Evolutionary conservation across 768 basidiomycete genomes (phyloP).

Genomic region (Kwoniella pini): DNA sequence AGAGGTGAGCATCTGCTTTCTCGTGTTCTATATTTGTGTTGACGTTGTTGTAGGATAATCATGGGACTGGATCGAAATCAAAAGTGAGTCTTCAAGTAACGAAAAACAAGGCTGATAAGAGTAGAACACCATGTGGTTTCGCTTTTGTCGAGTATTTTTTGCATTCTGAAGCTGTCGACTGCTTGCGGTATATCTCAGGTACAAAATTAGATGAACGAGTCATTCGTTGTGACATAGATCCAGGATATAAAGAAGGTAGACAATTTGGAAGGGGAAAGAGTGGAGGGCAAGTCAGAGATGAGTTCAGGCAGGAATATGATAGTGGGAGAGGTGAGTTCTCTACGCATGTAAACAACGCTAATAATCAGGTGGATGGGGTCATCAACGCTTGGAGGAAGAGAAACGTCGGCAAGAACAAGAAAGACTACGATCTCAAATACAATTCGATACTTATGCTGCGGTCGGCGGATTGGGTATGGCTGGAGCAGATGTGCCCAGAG

Average conservation of each 20-base stretch:
- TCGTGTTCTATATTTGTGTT: background rate
- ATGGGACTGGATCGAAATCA: conserved; percentile 53
- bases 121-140: conserved; percentile 56
- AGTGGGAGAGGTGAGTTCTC: conserved; percentile 85
- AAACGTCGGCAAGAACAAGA: conserved; percentile 43
- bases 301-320: conserved; percentile 95
- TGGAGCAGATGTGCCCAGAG: conserved; percentile 45
- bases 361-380: conserved; percentile 49
- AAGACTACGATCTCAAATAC: conserved; percentile 38
- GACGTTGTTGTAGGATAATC: conserved; percentile 41
- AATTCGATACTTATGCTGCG: conserved; percentile 50
- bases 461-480: conserved; percentile 40
- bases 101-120: conserved; percentile 1
- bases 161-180: conserved; percentile 86
- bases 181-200: conserved; percentile 92
- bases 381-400: conserved; percentile 45
- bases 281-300: conserved; percentile 87
- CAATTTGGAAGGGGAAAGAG: conserved; percentile 98
- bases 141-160: conserved; percentile 71
- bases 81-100: conserved; percentile 26
- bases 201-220: conserved; percentile 98
- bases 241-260: conserved; percentile 92
- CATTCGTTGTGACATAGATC: conserved; percentile 94
- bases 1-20: conserved; percentile 33
- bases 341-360: background rate